phyloP scores from a whole-genome alignment of 2,329 filamentous ascomycete species.

The Cladosporium sp. region DNA sequence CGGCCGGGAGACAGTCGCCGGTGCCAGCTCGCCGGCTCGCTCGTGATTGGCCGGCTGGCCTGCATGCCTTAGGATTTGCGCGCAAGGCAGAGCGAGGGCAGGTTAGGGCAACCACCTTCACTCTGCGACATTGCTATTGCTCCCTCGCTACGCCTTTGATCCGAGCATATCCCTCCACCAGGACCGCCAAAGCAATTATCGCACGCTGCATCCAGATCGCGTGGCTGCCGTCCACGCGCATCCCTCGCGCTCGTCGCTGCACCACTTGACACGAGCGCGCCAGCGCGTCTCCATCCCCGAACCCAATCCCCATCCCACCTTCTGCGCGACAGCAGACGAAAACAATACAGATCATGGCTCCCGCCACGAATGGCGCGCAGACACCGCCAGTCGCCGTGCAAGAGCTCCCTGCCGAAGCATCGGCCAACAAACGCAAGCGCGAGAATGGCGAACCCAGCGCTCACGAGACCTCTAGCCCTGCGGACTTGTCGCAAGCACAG shows the following conservation, averaged over 20 bases:
- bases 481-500: slow-evolving; percentile 25
- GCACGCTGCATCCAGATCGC: background rate
- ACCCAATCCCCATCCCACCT: background rate
- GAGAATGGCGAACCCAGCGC: slow-evolving; percentile 27
- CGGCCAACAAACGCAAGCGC: slow-evolving; percentile 41
- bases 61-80: background rate
- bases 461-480: slow-evolving; percentile 23
- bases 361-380: slow-evolving; percentile 16
- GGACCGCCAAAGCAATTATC: too few relatives aligned
- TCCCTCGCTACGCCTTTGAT: too few relatives aligned
- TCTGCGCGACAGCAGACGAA: background rate
- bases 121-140: too few relatives aligned
- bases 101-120: background rate
- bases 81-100: background rate
- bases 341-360: slow-evolving; percentile 9
- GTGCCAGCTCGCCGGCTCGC: background rate
- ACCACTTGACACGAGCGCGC: slow-evolving; percentile 7
- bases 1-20: too few relatives aligned
- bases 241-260: background rate
- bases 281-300: slow-evolving; percentile 4
- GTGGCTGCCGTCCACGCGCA: background rate
- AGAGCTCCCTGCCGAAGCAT: slow-evolving; percentile 10
- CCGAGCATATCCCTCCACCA: too few relatives aligned
- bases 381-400: slow-evolving; percentile 12
- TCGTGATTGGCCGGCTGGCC: background rate